Conservation (phyloP, 148 eudicot species). For the Chenopodium album region DNA sequence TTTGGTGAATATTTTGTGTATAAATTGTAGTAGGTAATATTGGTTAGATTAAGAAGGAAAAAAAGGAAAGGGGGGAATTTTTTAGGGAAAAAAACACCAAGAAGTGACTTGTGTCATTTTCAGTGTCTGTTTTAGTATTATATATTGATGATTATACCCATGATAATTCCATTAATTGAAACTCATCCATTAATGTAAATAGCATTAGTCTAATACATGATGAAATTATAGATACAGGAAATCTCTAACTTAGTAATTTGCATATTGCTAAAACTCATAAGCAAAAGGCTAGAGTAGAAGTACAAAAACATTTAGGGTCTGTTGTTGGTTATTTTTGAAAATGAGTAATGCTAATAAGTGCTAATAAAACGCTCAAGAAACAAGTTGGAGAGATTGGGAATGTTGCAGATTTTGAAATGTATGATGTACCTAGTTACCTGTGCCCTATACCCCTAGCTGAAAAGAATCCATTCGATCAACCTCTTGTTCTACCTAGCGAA, state of each 20-base stretch:
- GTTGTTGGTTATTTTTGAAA: neutral
- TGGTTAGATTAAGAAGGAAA: too few species aligned
- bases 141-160: too few species aligned
- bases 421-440: neutral
- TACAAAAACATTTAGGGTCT: neutral
- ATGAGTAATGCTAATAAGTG: neutral
- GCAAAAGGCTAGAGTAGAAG: neutral
- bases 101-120: too few species aligned
- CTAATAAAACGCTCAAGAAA: neutral
- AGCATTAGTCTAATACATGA: neutral
- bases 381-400: neutral
- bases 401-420: neutral
- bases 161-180: too few species aligned
- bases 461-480: neutral
- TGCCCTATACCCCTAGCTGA: neutral
- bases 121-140: too few species aligned
- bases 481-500: neutral
- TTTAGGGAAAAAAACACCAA: too few species aligned
- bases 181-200: too few species aligned
- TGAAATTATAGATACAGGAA: neutral
- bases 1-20: too few species aligned
- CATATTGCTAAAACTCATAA: neutral
- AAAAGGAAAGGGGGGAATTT: too few species aligned
- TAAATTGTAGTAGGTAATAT: too few species aligned
- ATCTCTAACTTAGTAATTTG: neutral